Evolutionary conservation across 805 yeast genomes (phyloP).

Genomic region (Lachancea lanzarotensis): DNA sequence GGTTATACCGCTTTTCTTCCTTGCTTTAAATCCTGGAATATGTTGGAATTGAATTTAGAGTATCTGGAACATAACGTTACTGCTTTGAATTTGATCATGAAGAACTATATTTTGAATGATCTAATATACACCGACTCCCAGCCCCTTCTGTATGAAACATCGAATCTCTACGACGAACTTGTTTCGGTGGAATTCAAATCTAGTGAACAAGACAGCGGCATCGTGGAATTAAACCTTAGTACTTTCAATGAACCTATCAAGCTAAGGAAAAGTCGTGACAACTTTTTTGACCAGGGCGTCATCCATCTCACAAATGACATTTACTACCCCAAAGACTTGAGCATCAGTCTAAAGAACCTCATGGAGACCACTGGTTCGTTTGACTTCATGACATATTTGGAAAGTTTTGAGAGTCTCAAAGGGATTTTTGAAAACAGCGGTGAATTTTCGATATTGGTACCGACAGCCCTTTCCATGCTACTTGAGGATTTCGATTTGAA

Average conservation of each 20-base stretch:
- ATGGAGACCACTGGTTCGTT: conserved; percentile 46
- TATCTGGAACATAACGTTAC: conserved; percentile 50
- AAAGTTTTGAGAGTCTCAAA: conserved; percentile 37
- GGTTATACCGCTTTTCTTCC: conserved; percentile 81
- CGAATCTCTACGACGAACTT: conserved; percentile 15
- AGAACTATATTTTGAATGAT: conserved; percentile 54
- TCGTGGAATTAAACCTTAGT: conserved; percentile 12
- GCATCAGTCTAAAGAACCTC: conserved; percentile 50
- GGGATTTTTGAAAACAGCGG: conserved; percentile 37
- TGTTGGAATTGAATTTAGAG: conserved; percentile 50
- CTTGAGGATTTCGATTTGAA: conserved; percentile 44
- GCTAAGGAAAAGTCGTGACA: conserved; percentile 45
- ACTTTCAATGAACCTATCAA: conserved; percentile 20
- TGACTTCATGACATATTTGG: conserved; percentile 42
- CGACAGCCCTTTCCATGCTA: conserved; percentile 51
- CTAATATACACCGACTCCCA: conserved; percentile 57
- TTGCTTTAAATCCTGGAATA: conserved; percentile 65
- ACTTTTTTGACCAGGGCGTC: conserved; percentile 78
- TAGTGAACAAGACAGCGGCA: background rate
- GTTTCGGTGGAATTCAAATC: conserved; percentile 9
- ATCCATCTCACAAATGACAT: conserved; percentile 60
- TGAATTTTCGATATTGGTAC: conserved; percentile 62
- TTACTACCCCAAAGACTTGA: conserved; percentile 49
- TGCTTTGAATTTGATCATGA: conserved; percentile 46
- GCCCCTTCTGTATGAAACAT: conserved; percentile 25